Conservation (phyloP, 2,329 filamentous ascomycete species). For the Scedosporium dehoogii region DNA sequence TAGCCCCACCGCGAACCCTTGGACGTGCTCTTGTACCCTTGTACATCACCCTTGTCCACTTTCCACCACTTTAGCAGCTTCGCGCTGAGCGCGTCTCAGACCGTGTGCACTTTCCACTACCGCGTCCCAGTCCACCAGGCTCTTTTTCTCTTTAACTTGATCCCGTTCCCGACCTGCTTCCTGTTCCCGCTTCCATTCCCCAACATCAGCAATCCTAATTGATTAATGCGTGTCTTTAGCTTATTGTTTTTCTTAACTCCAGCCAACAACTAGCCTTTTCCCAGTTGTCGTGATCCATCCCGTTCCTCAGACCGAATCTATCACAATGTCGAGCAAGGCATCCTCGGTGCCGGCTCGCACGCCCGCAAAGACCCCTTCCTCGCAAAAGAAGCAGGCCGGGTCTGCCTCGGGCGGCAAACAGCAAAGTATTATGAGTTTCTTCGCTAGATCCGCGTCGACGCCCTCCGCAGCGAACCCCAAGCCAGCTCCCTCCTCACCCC, state of each 20-base stretch:
- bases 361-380: constrained; percentile 24
- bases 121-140: constrained; percentile 1
- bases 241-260: not conserved
- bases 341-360: constrained; percentile 8
- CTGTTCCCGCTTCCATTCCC: not conserved
- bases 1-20: not conserved
- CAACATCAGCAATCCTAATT: not conserved
- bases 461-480: constrained; percentile 21
- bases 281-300: not conserved
- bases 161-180: not conserved
- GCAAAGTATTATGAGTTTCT: constrained; percentile 33
- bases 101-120: not conserved
- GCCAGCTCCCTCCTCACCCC: constrained; percentile 22
- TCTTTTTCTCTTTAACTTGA: not conserved
- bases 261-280: not conserved
- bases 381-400: constrained; percentile 14
- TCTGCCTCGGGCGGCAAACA: constrained; percentile 23
- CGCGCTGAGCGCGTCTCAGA: constrained; percentile 4
- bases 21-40: not conserved
- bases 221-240: not conserved
- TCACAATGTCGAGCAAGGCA: constrained; percentile 5
- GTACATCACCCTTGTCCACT: not conserved
- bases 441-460: constrained; percentile 26
- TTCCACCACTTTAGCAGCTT: constrained; percentile 1
- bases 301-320: not conserved